Percentiles rank a stretch among this genome's conserved stretches.
phyloP scores from a whole-genome alignment of 2,329 filamentous ascomycete genomes.

The Fusarium torulosum region DNA sequence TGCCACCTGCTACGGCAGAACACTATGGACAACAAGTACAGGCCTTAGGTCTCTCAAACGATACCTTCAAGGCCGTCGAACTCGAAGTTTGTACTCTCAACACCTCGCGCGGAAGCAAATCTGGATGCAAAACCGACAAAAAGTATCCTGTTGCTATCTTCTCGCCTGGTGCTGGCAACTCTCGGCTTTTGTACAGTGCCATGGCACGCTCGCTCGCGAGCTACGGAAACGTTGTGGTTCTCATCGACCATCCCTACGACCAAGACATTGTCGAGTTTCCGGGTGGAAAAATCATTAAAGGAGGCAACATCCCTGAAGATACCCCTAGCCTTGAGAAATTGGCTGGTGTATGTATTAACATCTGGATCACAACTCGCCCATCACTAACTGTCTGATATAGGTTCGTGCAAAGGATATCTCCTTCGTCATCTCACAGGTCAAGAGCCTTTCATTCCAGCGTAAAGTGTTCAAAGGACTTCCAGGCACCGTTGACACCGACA shows the following conservation, averaged over 20 bases:
- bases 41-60: slow-evolving; percentile 49
- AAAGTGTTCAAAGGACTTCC: slow-evolving; percentile 38
- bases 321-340: slow-evolving; percentile 28
- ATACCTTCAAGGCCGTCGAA: slow-evolving; percentile 47
- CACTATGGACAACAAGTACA: slow-evolving; percentile 47
- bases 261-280: slow-evolving; percentile 61
- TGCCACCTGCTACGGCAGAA: slow-evolving; percentile 51
- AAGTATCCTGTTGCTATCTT: slow-evolving; percentile 54
- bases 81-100: slow-evolving; percentile 44
- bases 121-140: slow-evolving; percentile 12
- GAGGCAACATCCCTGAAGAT: slow-evolving; percentile 30
- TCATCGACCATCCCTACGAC: slow-evolving; percentile 64
- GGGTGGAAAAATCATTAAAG: slow-evolving; percentile 51
- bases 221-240: slow-evolving; percentile 59
- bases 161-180: slow-evolving; percentile 59
- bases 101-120: rapidly evolving
- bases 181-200: slow-evolving; percentile 58
- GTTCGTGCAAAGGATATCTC: slow-evolving; percentile 53
- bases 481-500: slow-evolving; percentile 46
- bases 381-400: slow-evolving; percentile 29
- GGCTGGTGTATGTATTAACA: slow-evolving; percentile 26
- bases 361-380: rapidly evolving
- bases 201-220: slow-evolving; percentile 61
- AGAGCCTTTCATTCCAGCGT: slow-evolving; percentile 32
- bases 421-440: slow-evolving; percentile 55